Conservation (phyloP, 805 yeast genomes). For the Saturnispora dispora region DNA sequence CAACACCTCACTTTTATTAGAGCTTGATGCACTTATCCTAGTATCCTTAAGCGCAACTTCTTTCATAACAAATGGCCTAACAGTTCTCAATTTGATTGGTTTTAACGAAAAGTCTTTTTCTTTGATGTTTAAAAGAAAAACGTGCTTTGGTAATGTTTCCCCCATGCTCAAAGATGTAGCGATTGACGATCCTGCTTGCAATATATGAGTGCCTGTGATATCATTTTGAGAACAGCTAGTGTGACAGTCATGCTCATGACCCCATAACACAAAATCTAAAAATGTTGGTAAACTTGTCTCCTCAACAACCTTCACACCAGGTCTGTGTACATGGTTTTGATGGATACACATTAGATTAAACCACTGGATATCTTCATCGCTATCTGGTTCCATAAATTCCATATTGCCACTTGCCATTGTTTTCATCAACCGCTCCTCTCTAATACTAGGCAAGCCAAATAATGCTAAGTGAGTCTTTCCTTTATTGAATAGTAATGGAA, state of each 20-base stretch:
- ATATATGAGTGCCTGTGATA: constrained; percentile 58
- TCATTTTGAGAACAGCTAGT: constrained; percentile 57
- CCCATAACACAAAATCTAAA: constrained; percentile 85
- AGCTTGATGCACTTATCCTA: constrained; percentile 49
- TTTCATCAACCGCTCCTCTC: constrained; percentile 81
- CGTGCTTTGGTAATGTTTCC: constrained; percentile 68
- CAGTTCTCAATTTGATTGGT: constrained; percentile 55
- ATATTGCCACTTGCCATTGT: constrained; percentile 77
- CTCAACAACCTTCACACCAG: constrained; percentile 75
- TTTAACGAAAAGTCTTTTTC: constrained; percentile 48
- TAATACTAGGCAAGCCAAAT: constrained; percentile 79
- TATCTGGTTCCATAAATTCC: constrained; percentile 61
- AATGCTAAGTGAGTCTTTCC: constrained; percentile 76
- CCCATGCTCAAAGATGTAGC: constrained; percentile 86
- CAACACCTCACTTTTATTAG: constrained; percentile 52
- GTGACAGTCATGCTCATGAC: constrained; percentile 94
- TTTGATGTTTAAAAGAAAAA: constrained; percentile 59
- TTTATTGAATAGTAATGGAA: constrained; percentile 75
- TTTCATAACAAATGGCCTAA: constrained; percentile 74
- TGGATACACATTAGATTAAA: constrained; percentile 82
- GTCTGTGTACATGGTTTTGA: constrained; percentile 80
- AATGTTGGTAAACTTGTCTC: constrained; percentile 77
- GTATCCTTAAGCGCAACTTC: constrained; percentile 49
- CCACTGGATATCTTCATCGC: constrained; percentile 51
- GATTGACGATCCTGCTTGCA: constrained; percentile 91